Base-by-base conservation (phyloP, 2,329 filamentous ascomycete genomes). In the Peltaster fructicola region DNA sequence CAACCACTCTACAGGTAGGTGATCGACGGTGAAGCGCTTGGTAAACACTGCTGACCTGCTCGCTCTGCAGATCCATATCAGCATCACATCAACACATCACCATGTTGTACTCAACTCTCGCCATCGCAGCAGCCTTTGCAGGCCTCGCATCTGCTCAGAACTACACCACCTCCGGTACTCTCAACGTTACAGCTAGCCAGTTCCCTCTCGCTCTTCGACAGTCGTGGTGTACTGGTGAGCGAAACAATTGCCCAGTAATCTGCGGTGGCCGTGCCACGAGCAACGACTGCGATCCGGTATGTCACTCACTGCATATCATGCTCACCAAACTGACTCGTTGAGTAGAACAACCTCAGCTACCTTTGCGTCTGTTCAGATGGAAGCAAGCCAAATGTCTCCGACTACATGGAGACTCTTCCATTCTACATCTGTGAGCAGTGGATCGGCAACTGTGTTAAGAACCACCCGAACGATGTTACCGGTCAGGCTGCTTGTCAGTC, bases 331-430 rank as follows among this genome's bases (percentile, higher is more conserved):
- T 9, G 17, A 16, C 11, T 9, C 18, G 21, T 15, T 22, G 29
- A 43, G 48, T 25, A 36, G 33, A 32, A 24, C 40, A 67, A 54
- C 10, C 56, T 75, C 31, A 47, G 46, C 16, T 85, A 74, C 53
- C 58, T 61, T 34, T 88, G 78, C 50, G 57, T 80, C 38, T 88
- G 78, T 57, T 59, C 62, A 34, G 61, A 75, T 45, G 65, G 67
- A 45, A 47, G 62, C 33, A 53, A 63, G 25, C 78, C 78, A 37
- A 82, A 84, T 52, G 53, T 79, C 23, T 68, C 73, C 42, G 64
- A 84, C 52, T 88, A 75, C 63, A 73, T 72, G 11, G 62, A 80
- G 39, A 84, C 78, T 1, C 59, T 88, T 13, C 78, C 79, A 16
- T 85, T 69, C 63, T 79, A 72, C 54, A 62, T 71, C 40, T 88